Evolutionary conservation across 2,329 filamentous ascomycete genomes (phyloP), one percentile per base, ranked within the genome.

Genomic region (Monilinia polystroma): DNA sequence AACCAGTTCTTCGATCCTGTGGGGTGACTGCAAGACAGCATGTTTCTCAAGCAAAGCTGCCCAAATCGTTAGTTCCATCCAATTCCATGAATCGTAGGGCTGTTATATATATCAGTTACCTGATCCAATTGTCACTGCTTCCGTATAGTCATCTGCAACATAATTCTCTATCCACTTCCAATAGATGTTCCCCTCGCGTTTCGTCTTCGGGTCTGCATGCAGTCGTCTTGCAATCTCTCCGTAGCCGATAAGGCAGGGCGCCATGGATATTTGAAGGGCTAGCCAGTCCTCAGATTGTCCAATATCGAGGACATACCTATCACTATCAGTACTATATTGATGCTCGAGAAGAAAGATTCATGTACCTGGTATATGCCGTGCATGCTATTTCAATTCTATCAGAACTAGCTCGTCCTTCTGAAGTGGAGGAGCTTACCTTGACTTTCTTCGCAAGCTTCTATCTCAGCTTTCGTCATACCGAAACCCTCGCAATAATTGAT

Each of bases 91-190:
- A 26, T n/a, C 20, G n/a, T 51, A 41, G 32, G 29, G 4, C 32
- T 16, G 23, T 35, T 20, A 8, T 38, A 12, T 49, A 11, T 38
- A 12, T 49, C 29, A 38, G 84, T 78, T 80, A 92, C 90, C 87
- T 65, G 84, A 86, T 29, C 91, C 92, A 3, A 86, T 82, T 70
- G 81, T 81, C 64, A 96, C 90, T 7, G 91, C 91, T 69, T 87
- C 82, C 0, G 82, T 79, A 72, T 96, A 97, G 76, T 95, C 91
- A 0, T 91, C 88, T 2, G 88, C 90, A 20, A 90, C 85, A 75
- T 97, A 98, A 74, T 92, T 96, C 75, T 93, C 83, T 71, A 98
- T 92, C 94, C 94, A 98, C 56, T 87, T 85, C 89, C 90, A 95
- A 80, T 96, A 98, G 23, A 80, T 82, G 76, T 94, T 96, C 0